Conservation (phyloP, 441 rosid genomes). For the Jatropha multifida region DNA sequence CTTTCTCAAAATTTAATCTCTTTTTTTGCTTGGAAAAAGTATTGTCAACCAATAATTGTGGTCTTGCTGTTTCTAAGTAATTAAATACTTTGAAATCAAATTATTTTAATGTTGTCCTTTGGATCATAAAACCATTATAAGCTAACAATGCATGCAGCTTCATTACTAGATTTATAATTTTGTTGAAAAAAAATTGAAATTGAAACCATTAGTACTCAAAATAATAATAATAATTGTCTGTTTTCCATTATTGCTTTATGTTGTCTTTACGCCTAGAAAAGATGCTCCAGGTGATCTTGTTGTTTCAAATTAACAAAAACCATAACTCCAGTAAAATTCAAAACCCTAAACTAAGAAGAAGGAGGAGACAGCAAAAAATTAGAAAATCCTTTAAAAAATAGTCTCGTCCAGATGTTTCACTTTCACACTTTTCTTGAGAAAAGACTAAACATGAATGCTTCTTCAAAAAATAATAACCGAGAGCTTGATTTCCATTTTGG, state of each 20-base stretch:
- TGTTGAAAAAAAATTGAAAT: too few relatives aligned
- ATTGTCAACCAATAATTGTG: background rate
- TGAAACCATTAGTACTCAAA: too few relatives aligned
- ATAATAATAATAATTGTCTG: background rate
- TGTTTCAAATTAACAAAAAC: background rate
- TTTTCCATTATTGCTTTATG: slow-evolving; percentile 16
- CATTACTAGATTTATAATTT: too few relatives aligned
- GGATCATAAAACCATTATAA: too few relatives aligned
- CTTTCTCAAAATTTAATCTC: background rate
- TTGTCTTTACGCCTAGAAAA: background rate
- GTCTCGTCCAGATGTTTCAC: background rate
- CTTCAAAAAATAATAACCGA: background rate
- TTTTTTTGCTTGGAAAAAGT: background rate
- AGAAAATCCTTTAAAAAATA: background rate
- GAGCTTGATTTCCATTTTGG: too few relatives aligned
- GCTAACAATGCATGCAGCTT: too few relatives aligned
- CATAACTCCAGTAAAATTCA: background rate
- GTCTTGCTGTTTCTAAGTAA: background rate
- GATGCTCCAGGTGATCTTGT: slow-evolving; percentile 10
- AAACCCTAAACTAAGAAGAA: background rate
- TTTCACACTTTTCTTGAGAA: background rate
- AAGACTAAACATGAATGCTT: background rate
- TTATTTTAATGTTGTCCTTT: background rate
- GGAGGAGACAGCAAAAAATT: background rate
- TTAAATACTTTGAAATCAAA: background rate